phyloP scores from a whole-genome alignment of 495 filamentous ascomycete species.

The Trichoderma virens region DNA sequence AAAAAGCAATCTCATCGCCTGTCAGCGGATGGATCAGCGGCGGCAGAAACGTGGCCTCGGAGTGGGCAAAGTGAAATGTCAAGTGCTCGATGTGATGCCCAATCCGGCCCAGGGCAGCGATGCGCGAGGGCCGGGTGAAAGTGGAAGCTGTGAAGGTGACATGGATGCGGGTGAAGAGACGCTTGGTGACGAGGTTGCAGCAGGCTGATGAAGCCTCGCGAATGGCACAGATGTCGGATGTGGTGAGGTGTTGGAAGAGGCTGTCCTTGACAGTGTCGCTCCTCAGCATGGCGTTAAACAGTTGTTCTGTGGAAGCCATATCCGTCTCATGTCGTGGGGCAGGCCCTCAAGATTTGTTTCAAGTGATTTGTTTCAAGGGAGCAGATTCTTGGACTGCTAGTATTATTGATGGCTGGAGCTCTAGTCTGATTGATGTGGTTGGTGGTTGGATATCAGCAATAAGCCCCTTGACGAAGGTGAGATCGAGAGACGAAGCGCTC shows the following conservation, averaged over 20 bases:
- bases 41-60: constrained; percentile 62
- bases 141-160: constrained; percentile 61
- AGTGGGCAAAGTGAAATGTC: constrained; percentile 63
- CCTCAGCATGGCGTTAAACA: constrained; percentile 48
- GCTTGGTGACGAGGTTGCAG: constrained; percentile 44
- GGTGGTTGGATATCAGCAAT: background rate
- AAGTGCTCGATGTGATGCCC: constrained; percentile 64
- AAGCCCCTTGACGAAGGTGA: background rate
- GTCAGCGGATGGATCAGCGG: constrained; percentile 63
- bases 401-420: background rate
- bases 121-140: constrained; percentile 58
- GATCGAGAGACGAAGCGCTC: background rate
- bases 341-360: background rate
- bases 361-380: background rate
- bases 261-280: constrained; percentile 38
- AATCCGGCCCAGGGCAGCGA: constrained; percentile 62
- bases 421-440: background rate
- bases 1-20: constrained; percentile 64
- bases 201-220: constrained; percentile 41
- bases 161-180: constrained; percentile 46
- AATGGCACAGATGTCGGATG: constrained; percentile 42
- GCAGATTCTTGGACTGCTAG: background rate
- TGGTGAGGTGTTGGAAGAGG: constrained; percentile 43
- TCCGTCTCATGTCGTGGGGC: constrained; percentile 34
- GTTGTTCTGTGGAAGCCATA: constrained; percentile 38